Evolutionary conservation across 2,329 filamentous ascomycete species (phyloP).

Genomic region (Aulographum hederae): DNA sequence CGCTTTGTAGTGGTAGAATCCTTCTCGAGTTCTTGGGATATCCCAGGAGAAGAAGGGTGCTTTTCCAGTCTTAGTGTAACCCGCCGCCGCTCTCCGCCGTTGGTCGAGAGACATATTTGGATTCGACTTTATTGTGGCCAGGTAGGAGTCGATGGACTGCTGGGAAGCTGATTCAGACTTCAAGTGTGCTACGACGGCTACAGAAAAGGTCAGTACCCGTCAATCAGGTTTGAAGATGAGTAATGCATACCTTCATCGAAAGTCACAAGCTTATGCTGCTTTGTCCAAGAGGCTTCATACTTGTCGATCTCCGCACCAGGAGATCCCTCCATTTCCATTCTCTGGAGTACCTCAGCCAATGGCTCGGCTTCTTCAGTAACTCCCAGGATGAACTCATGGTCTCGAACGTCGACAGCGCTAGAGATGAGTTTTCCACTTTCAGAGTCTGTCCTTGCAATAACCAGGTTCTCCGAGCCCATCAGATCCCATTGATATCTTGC

Average conservation of each 20-base stretch:
- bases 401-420: conserved; percentile 78
- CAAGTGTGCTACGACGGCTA: conserved; percentile 60
- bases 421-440: conserved; percentile 84
- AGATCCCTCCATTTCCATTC: conserved; percentile 71
- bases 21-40: conserved; percentile 79
- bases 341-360: conserved; percentile 72
- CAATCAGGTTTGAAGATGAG: conserved; percentile 6
- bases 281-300: conserved; percentile 79
- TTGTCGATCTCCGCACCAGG: conserved; percentile 63
- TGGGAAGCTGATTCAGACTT: conserved; percentile 43
- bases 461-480: conserved; percentile 88
- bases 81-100: conserved; percentile 53
- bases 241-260: conserved; percentile 55
- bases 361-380: conserved; percentile 63
- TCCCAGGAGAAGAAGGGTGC: conserved; percentile 80
- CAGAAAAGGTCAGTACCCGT: too few relatives aligned
- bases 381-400: conserved; percentile 93
- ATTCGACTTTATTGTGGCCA: conserved; percentile 40
- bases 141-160: conserved; percentile 49
- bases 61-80: conserved; percentile 44
- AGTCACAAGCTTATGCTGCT: conserved; percentile 64
- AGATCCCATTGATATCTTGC: conserved; percentile 95
- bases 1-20: conserved; percentile 77
- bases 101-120: conserved; percentile 61
- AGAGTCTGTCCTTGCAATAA: conserved; percentile 89